Conservation (phyloP, 1,284 basidiomycete genomes). For the Leccinum ambiguum region DNA sequence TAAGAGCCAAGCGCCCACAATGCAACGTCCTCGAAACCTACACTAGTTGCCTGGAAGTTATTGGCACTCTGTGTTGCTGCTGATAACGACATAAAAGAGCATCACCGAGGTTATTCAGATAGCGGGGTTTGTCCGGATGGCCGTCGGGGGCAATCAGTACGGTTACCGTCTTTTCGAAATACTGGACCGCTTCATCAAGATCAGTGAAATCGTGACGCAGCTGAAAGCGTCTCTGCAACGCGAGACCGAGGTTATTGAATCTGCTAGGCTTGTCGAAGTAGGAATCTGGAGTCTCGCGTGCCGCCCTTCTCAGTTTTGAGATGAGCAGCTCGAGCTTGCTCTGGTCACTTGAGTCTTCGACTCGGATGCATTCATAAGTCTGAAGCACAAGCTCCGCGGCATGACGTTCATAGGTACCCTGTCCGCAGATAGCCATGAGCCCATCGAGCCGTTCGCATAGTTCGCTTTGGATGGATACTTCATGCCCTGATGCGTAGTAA, state of each 20-base stretch:
- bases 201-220: background rate
- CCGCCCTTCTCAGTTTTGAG: background rate
- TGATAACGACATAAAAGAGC: background rate
- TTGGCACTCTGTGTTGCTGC: background rate
- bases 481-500: background rate
- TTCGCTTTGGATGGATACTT: background rate
- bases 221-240: constrained; percentile 2
- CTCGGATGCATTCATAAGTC: background rate
- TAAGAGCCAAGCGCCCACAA: constrained; percentile 6
- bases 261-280: constrained; percentile 2
- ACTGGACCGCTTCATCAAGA: background rate
- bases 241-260: constrained; percentile 11
- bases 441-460: background rate
- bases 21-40: background rate
- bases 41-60: background rate
- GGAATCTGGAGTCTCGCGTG: constrained; percentile 1
- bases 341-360: background rate
- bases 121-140: background rate
- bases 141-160: background rate
- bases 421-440: background rate
- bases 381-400: constrained; percentile 10
- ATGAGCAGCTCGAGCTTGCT: constrained; percentile 8
- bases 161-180: background rate
- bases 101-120: constrained; percentile 5
- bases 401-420: constrained; percentile 4